A percentile compares a stretch with the other conserved stretches of the same genome.
These are phyloP conservation scores for Penicillium sp. DNA, from an alignment of 2,329 filamentous ascomycete genomes.

Conservation along the genomic window DNA sequence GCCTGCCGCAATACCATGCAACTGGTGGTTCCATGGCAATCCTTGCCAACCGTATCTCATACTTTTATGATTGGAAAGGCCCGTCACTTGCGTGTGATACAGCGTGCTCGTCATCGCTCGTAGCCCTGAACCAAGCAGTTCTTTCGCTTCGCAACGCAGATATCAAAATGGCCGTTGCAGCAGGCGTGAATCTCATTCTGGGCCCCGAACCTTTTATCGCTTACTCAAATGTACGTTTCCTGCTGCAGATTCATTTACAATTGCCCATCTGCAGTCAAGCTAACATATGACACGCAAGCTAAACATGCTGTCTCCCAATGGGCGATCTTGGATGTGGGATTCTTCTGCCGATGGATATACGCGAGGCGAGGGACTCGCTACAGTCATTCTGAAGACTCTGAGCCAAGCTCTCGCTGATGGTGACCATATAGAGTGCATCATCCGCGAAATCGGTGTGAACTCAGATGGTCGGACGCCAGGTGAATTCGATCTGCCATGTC, in stretches of 20 bases:
- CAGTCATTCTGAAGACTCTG: constrained; percentile 49
- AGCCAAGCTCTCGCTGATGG: constrained; percentile 43
- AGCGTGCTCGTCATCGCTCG: background rate
- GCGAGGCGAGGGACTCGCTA: constrained; percentile 49
- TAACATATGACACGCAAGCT: constrained; percentile 4
- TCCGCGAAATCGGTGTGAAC: constrained; percentile 29
- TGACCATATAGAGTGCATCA: constrained; percentile 39
- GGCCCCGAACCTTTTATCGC: constrained; percentile 20
- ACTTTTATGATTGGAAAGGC: constrained; percentile 1
- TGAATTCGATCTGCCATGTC: too few species aligned
- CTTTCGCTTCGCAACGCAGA: constrained; percentile 11
- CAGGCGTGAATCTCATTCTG: constrained; percentile 26
- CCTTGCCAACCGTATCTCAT: background rate
- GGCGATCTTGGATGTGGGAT: constrained; percentile 46
- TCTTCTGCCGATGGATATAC: constrained; percentile 44
- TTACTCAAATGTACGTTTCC: constrained; percentile 6
- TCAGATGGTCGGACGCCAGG: constrained; percentile 22
- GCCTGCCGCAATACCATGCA: background rate
- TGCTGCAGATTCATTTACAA: too few species aligned
- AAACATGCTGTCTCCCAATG: constrained; percentile 46
- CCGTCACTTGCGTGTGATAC: background rate
- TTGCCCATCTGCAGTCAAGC: too few species aligned
- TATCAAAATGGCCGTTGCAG: constrained; percentile 21
- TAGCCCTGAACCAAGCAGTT: constrained; percentile 4
- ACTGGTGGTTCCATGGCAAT: background rate